Percentiles rank a stretch among this genome's conserved stretches.
These are phyloP conservation scores for Pichia kluyveri DNA, from an alignment of 805 yeast species.

Conservation along the genomic window DNA sequence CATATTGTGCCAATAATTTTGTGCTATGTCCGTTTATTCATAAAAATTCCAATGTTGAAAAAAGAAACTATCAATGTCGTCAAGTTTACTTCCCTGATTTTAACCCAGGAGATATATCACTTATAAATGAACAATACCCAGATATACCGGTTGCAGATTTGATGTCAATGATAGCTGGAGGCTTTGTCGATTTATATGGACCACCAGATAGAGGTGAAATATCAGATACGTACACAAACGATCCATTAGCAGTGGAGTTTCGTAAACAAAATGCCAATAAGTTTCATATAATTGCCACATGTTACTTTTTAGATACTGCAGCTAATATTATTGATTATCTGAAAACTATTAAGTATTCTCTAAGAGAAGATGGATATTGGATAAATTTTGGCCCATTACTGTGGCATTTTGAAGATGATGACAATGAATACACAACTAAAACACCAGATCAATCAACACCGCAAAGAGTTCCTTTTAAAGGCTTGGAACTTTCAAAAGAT, in stretches of 20 bases:
- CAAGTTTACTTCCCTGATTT: slow-evolving; percentile 47
- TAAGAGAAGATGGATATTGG: slow-evolving; percentile 44
- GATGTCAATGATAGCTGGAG: slow-evolving; percentile 69
- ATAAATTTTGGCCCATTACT: slow-evolving; percentile 59
- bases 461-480: slow-evolving; percentile 31
- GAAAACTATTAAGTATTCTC: slow-evolving; percentile 35
- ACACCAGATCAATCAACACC: slow-evolving; percentile 16
- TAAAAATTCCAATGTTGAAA: slow-evolving; percentile 35
- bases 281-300: slow-evolving; percentile 42
- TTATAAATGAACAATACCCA: slow-evolving; percentile 28
- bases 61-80: slow-evolving; percentile 39
- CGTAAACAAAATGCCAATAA: slow-evolving; percentile 28
- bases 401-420: slow-evolving; percentile 63
- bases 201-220: slow-evolving; percentile 29
- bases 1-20: slow-evolving; percentile 30
- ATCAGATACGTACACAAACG: slow-evolving; percentile 30
- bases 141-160: slow-evolving; percentile 36
- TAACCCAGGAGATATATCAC: slow-evolving; percentile 32
- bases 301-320: slow-evolving; percentile 60
- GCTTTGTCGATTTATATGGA: slow-evolving; percentile 61
- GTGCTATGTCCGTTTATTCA: slow-evolving; percentile 49
- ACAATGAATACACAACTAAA: slow-evolving; percentile 20
- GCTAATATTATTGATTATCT: slow-evolving; percentile 50
- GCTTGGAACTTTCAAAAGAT: slow-evolving; percentile 50
- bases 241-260: slow-evolving; percentile 32